Evolutionary conservation across 169 alveolate species (phyloP).

Genomic region (Hammondia hammondi): DNA sequence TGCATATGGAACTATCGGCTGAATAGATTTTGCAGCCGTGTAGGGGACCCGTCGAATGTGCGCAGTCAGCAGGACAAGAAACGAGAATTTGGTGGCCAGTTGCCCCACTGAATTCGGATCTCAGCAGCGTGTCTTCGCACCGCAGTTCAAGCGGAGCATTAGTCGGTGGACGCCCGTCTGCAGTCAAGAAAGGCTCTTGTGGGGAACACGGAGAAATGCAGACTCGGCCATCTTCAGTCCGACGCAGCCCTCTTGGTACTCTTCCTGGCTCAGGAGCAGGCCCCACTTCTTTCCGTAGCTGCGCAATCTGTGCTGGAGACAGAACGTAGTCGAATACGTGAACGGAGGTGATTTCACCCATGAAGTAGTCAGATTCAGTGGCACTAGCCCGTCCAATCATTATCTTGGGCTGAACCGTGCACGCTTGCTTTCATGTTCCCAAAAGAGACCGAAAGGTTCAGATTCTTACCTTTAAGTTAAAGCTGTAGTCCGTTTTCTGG

Average conservation of each 20-base stretch:
- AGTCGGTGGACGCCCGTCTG: conserved; percentile 41
- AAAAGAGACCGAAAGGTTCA: not conserved
- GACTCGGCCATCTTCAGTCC: conserved; percentile 69
- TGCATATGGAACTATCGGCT: conserved; percentile 87
- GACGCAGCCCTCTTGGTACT: conserved; percentile 12
- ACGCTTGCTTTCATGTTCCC: not conserved
- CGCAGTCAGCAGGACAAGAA: conserved; percentile 87
- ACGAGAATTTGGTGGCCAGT: conserved; percentile 79
- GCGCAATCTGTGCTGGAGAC: conserved; percentile 23
- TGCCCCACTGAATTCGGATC: conserved; percentile 55
- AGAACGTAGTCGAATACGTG: conserved; percentile 76
- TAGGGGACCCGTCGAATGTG: conserved; percentile 72
- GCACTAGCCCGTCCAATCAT: conserved; percentile 79
- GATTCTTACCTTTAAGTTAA: conserved; percentile 62
- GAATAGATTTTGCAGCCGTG: conserved; percentile 85
- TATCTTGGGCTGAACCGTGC: conserved; percentile 65
- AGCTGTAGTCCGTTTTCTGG: conserved; percentile 72
- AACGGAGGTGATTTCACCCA: conserved; percentile 78
- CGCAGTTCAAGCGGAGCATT: conserved; percentile 40
- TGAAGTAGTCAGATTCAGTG: conserved; percentile 80
- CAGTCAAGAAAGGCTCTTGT: conserved; percentile 33
- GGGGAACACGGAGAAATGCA: conserved; percentile 67
- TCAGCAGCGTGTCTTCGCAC: conserved; percentile 57
- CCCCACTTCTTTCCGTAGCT: not conserved
- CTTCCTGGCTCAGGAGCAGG: conserved; percentile 9